Conservation (phyloP, 345 rosid genomes). For the Acer negundo region DNA sequence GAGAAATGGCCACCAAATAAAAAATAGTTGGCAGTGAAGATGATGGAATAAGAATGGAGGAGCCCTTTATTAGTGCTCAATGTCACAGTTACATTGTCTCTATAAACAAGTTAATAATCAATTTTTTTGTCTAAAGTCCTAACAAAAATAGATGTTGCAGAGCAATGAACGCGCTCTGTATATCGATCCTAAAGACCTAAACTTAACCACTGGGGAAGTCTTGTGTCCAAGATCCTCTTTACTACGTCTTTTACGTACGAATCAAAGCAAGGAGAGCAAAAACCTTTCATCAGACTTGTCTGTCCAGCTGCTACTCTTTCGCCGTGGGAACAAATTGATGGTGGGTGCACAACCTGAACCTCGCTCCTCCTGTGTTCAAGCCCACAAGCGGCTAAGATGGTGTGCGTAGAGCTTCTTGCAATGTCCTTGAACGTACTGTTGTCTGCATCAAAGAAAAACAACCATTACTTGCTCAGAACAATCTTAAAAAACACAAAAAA, state of each 20-base stretch:
- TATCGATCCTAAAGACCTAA: slow-evolving; percentile 64
- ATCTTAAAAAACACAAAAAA: neutral
- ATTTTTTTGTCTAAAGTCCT: slow-evolving; percentile 35
- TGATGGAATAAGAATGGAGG: slow-evolving; percentile 32
- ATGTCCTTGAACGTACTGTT: slow-evolving; percentile 59
- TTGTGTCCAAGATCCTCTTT: slow-evolving; percentile 74
- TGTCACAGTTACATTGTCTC: slow-evolving; percentile 31
- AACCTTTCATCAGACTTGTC: slow-evolving; percentile 71
- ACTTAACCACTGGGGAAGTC: slow-evolving; percentile 73
- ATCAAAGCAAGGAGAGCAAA: slow-evolving; percentile 85
- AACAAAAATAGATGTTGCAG: slow-evolving; percentile 29
- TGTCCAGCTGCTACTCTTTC: slow-evolving; percentile 50
- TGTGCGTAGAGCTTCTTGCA: slow-evolving; percentile 69
- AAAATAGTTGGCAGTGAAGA: slow-evolving; percentile 12
- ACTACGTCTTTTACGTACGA: slow-evolving; percentile 80
- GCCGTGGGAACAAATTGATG: slow-evolving; percentile 56
- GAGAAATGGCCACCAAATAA: neutral
- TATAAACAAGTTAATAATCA: slow-evolving; percentile 35
- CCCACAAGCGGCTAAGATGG: slow-evolving; percentile 85
- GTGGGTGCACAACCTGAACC: slow-evolving; percentile 54
- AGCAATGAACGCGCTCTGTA: slow-evolving; percentile 4
- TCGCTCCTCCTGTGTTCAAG: slow-evolving; percentile 69
- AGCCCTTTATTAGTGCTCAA: slow-evolving; percentile 31
- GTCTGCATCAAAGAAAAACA: slow-evolving; percentile 43
- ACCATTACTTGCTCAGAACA: neutral